Evolutionary conservation across 1,284 basidiomycete genomes (phyloP), one percentile per base, ranked within the genome.

Genomic region (Phlebopus sp.): DNA sequence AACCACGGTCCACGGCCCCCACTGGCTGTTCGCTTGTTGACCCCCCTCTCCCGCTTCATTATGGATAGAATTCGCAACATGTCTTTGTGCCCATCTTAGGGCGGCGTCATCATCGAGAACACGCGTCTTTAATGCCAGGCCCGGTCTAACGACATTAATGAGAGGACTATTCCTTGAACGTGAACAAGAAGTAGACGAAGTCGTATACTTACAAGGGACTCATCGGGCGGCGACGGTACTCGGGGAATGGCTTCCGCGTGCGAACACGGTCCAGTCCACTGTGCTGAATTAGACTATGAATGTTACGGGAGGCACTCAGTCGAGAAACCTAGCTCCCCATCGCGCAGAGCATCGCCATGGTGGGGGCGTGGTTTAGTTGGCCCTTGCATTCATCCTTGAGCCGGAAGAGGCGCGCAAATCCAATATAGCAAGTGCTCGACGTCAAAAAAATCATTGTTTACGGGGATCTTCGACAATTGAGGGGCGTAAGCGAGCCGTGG

Each of bases 1-100:
- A 25, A 19, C 19, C 37, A 39, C 18, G 25, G 37, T 13, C 19
- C n/a, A 39, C 27, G 27, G 27, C 27, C 27, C 27, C 27, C 27
- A 29, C 27, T 29, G 7, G 10, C 4, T 29, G 27, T 29, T 29
- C 27, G 27, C 42, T 44, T 37, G 27, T 29, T 5, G 42, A 32
- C 49, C 42, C 52, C 37, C 43, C 43, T 15, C 37, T 38, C 32
- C 50, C 50, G 48, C 42, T 64, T 60, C 60, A 58, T 54, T 53
- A 48, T 58, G 55, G 52, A 49, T 37, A 46, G 31, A 54, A 47
- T 63, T 51, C 48, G 39, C 40, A 46, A 52, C 19, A 30, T 21
- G 32, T 41, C 53, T 47, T 47, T 36, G 27, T 38, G 32, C 53
- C 46, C 18, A 43, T 29, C 27, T 29, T 46, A 53, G 42, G 39